Evolutionary conservation across 2,329 filamentous ascomycete genomes (phyloP), one percentile per base, ranked within the genome.

Genomic region (Trichoderma arundinaceum): DNA sequence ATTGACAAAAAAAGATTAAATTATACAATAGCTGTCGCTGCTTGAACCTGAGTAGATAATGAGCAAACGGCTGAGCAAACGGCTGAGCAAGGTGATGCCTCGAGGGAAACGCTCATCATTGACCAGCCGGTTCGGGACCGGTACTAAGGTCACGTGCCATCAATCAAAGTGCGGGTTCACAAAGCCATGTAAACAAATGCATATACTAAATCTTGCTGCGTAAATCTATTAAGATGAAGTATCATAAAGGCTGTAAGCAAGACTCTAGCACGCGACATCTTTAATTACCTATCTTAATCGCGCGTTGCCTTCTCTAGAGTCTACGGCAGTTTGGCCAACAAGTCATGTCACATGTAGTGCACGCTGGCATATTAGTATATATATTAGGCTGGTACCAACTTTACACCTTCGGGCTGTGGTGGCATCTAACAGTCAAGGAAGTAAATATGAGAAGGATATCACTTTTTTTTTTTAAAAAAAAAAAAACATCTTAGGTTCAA

Each of bases 221-320:
- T 43, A 32, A 28, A 56, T 32, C 17, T 56, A 32, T 41, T 54
- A 4, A 17, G 17, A 54, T 3, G 35, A 41, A 54, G 19, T 28
- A 41, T 56, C 9, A 56, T 8, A 56, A 56, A 56, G 52, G 38
- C 19, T 43, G 35, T 28, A 43, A 43, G 52, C 19, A 56, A 43
- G 52, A 33, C 53, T 43, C 38, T 57, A 44, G 53, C 53, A 57
- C 8, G 53, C 53, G 17, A 57, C 53, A 44, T 44, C 19, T 22
- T 57, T 44, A 12, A 28, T 57, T 44, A 10, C 53, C 39, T 43
- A 19, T 38, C 53, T 56, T 19, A 56, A 56, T 41, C 38, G 22
- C 38, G 38, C 53, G 53, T 38, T 43, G 13, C 38, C 17, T 28
- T 56, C 17, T 43, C 38, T 43, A 9, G 38, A 41, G 38, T 43